A percentile compares a stretch with the other conserved stretches of the same genome.
phyloP scores from a whole-genome alignment of 768 basidiomycete genomes.

The Auricularia cornea region DNA sequence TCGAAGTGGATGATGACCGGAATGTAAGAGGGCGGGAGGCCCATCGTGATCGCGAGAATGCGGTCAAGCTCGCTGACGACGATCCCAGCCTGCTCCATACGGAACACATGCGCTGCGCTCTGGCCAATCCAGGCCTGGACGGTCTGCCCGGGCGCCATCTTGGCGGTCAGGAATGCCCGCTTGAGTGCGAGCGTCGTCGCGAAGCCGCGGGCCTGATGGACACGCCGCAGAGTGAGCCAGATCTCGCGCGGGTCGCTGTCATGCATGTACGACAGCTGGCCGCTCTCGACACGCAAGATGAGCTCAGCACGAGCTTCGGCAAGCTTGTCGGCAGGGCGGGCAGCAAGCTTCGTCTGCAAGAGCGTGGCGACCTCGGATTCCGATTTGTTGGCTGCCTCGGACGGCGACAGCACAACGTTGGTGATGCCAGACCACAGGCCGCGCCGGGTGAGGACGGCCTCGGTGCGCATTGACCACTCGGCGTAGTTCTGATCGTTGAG shows the following conservation, averaged over 20 bases:
- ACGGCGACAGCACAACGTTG: slow-evolving; percentile 1
- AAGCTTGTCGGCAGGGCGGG: neutral
- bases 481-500: slow-evolving; percentile 15
- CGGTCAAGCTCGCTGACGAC: slow-evolving; percentile 18
- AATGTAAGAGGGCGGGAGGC: slow-evolving; percentile 19
- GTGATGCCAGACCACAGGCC: slow-evolving; percentile 14
- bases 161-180: slow-evolving; percentile 14
- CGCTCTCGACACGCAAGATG: slow-evolving; percentile 16
- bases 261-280: slow-evolving; percentile 17
- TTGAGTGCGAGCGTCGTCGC: slow-evolving; percentile 15
- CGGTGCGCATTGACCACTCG: slow-evolving; percentile 13
- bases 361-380: neutral
- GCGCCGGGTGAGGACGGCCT: slow-evolving; percentile 10
- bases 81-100: slow-evolving; percentile 14
- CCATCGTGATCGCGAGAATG: slow-evolving; percentile 23
- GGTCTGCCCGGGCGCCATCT: slow-evolving; percentile 11
- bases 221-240: slow-evolving; percentile 16
- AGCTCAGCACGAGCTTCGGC: slow-evolving; percentile 16
- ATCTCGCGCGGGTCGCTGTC: slow-evolving; percentile 13
- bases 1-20: slow-evolving; percentile 26
- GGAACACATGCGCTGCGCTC: slow-evolving; percentile 12
- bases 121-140: slow-evolving; percentile 22
- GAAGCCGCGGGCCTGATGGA: slow-evolving; percentile 24
- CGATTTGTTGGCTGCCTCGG: neutral
- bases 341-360: neutral